Evolutionary conservation across 345 rosid species (phyloP).

Genomic region (Acer saccharum): DNA sequence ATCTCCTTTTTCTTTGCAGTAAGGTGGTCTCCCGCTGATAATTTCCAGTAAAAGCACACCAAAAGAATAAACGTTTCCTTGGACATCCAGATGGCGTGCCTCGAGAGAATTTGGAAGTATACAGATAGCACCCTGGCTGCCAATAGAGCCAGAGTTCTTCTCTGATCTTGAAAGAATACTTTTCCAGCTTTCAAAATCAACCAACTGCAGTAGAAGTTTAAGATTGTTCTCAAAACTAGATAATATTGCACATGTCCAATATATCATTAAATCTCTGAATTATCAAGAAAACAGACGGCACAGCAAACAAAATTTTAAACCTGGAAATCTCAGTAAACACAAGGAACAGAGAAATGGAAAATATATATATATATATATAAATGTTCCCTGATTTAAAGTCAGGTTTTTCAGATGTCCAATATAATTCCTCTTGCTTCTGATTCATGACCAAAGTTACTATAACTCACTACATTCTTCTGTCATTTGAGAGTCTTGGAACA

Average conservation of each 20-base stretch:
- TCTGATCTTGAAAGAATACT: conserved; percentile 84
- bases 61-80: conserved; percentile 85
- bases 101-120: conserved; percentile 76
- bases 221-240: background rate
- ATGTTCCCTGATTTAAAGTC: background rate
- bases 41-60: conserved; percentile 88
- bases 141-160: conserved; percentile 74
- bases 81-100: conserved; percentile 73
- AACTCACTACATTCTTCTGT: background rate
- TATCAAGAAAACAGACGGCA: background rate
- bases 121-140: conserved; percentile 77
- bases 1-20: conserved; percentile 85
- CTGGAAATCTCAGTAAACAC: background rate
- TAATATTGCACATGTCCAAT: background rate
- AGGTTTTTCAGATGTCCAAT: background rate
- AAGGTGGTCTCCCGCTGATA: conserved; percentile 87
- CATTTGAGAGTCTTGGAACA: background rate
- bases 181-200: conserved; percentile 98
- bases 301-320: background rate
- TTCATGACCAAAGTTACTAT: background rate
- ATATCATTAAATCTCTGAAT: background rate
- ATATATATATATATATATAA: background rate
- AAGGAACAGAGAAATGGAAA: background rate
- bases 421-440: background rate
- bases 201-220: conserved; percentile 57